Evolutionary conservation across 352 stramenopile species (phyloP).

Genomic region (Pythium scleroteichum): DNA sequence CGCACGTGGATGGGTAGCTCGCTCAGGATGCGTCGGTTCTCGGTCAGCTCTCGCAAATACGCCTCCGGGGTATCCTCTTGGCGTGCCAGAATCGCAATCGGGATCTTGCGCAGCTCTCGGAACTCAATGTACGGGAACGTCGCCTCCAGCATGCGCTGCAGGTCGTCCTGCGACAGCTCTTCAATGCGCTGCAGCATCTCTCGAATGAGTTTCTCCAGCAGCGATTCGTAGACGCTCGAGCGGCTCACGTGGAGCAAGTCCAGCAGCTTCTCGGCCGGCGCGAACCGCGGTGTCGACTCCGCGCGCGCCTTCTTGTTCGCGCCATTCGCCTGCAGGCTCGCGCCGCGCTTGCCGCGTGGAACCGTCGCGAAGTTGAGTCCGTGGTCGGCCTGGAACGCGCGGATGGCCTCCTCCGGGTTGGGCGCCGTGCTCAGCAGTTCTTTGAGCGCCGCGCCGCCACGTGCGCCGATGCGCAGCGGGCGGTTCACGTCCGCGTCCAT

Average conservation of each 20-base stretch:
- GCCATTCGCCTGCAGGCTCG: constrained; percentile 10
- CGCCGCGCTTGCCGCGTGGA: not conserved
- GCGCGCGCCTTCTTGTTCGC: constrained; percentile 8
- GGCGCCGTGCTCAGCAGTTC: constrained; percentile 81
- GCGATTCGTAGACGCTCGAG: constrained; percentile 63
- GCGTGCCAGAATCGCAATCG: constrained; percentile 77
- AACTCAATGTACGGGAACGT: constrained; percentile 91
- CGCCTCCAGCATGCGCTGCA: constrained; percentile 68
- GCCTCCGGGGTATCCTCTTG: constrained; percentile 79
- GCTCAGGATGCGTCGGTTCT: constrained; percentile 76
- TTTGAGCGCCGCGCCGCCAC: constrained; percentile 73
- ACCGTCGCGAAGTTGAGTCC: constrained; percentile 54
- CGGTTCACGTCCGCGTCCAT: constrained; percentile 29
- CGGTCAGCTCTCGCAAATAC: constrained; percentile 79
- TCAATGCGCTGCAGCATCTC: constrained; percentile 79
- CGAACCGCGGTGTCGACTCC: constrained; percentile 34
- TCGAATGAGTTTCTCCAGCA: constrained; percentile 63
- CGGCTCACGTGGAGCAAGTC: constrained; percentile 70
- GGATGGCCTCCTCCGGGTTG: constrained; percentile 83
- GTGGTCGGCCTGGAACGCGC: constrained; percentile 70
- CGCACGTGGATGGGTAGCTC: constrained; percentile 82
- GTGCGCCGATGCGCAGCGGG: constrained; percentile 68
- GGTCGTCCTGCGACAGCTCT: constrained; percentile 65
- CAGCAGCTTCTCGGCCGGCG: constrained; percentile 69
- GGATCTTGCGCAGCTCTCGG: constrained; percentile 79